Evolutionary conservation across 2,329 filamentous ascomycete genomes (phyloP), one percentile per base, ranked within the genome.

Genomic region (Cladosporium austrohemisphaericum): DNA sequence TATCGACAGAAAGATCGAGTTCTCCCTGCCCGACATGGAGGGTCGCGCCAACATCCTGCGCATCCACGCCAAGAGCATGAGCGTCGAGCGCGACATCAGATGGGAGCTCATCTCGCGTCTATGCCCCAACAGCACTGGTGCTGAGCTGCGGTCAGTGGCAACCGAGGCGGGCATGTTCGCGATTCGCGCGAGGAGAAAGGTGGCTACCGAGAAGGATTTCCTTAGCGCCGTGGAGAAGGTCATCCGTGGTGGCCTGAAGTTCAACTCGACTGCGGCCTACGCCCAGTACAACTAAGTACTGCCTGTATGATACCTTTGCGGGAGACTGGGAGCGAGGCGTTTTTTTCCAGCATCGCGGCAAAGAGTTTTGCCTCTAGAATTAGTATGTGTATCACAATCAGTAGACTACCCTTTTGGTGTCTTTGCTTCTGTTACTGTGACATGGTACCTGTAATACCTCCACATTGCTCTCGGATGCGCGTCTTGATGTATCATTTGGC

Each of bases 51-150:
- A 96, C 73, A 97, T 98, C 65, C 81, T 98, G 36, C 87, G 93
- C 43, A 98, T 98, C 63, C 93, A 97, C 75, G 93, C 93, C 63
- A 98, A 97, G 85, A 95, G 88, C 68, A 98, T 98, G 93, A 96
- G 90, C 14, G 93, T 98, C 29, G 93, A 98, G 80, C 84, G 93
- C 46, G 93, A 98, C 66, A 98, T 98, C 65, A 84, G 93, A 72
- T 98, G 93, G 93, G 93, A 98, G 76, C 80, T 98, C 57, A 97
- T 98, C 66, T 96, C 91, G 16, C 85, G 93, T 61, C 79, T 98
- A 56, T 98, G 93, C 74, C 93, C 93, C 58, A 98, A 98, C 73
- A 87, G 91, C 46, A 98, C 93, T 1, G 93, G 93, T 75, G 93
- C 93, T 43, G 93, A 98, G 72, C 74, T 98, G 68, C 83, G 93